Base-by-base conservation (phyloP, 2,329 filamentous ascomycete genomes). In the Falciphora oryzae region DNA sequence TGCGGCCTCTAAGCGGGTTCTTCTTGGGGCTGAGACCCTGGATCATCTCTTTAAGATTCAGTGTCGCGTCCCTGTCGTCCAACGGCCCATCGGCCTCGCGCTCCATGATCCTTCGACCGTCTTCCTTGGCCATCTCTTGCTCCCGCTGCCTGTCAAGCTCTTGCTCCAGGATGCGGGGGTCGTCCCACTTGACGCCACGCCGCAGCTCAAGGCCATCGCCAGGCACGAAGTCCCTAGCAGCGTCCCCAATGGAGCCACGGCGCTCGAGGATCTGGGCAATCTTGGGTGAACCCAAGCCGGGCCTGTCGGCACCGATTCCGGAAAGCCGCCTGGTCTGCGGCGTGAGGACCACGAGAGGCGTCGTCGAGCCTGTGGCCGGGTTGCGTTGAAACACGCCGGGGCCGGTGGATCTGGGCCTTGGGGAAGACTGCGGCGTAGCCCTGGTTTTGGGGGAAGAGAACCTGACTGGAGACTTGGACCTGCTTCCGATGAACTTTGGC, bases 1-100 rank as follows among this genome's bases (percentile, higher is more conserved):
- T 93, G 57, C 90, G 86, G 18, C 86, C 86, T 65, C 82, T 86
- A 8, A 90, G 69, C 7, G 77, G 75, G 64, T 85, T 88, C 74
- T 92, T 91, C 75, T 90, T 91, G 0, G 91, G 91, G 29, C 89
- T 92, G 67, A 94, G 80, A 65, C 86, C 90, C 66, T 89, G 83
- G 66, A 94, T 94, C 85, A 92, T 89, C 68, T 92, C 89, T 67
- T 86, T 89, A 58, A 94, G 77, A 67, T 86, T 91, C 50, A 87
- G 75, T 0, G 89, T 90, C 3, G 79, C 80, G 67, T 91, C 89
- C 60, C 80, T 83, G 44, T 87, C 85, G 50, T 83, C 81, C 32
- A 78, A 76, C 25, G 73, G 75, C 63, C 78, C 75, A 69, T 84
- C 75, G 7, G 77, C 79, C 69, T 85, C 83, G 38, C 82, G 79